Evolutionary conservation across 2,329 filamentous ascomycete species (phyloP).

Genomic region (Leptographium wingfieldii): DNA sequence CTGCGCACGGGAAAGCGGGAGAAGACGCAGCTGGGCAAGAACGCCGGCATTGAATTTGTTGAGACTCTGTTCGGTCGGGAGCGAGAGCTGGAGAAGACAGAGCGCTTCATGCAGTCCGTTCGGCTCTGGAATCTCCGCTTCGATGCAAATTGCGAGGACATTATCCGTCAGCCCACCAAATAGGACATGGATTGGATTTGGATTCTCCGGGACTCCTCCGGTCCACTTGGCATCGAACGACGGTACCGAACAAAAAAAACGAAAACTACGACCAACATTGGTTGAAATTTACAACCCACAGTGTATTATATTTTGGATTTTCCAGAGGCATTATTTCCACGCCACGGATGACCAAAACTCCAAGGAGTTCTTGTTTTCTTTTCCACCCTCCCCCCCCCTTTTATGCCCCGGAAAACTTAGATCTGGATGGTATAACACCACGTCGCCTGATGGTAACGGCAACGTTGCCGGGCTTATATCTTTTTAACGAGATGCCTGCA

Average conservation of each 20-base stretch:
- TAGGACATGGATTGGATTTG: slow-evolving; percentile 20
- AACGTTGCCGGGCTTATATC: slow-evolving; percentile 1
- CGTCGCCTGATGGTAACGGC: slow-evolving; percentile 2
- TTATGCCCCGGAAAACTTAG: slow-evolving; percentile 5
- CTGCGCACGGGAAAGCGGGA: slow-evolving; percentile 72
- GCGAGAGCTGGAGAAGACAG: slow-evolving; percentile 76
- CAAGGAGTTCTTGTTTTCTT: slow-evolving; percentile 5
- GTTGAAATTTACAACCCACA: background rate
- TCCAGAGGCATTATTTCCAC: background rate
- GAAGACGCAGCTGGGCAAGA: slow-evolving; percentile 70
- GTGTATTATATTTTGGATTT: background rate
- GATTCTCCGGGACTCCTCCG: background rate
- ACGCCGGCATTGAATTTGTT: slow-evolving; percentile 88
- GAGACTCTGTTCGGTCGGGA: slow-evolving; percentile 91
- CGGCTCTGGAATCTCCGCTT: slow-evolving; percentile 87
- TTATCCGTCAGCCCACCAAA: slow-evolving; percentile 51
- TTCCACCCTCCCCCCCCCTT: background rate
- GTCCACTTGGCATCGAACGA: background rate
- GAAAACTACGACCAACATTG: background rate
- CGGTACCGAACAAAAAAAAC: background rate
- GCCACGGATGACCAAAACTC: background rate
- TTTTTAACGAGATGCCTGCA: slow-evolving; percentile 8
- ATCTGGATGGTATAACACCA: slow-evolving; percentile 9
- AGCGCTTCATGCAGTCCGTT: slow-evolving; percentile 83
- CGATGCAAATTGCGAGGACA: slow-evolving; percentile 89